phyloP scores from a whole-genome alignment of 169 alveolate genomes.

The Eimeria tenella region DNA sequence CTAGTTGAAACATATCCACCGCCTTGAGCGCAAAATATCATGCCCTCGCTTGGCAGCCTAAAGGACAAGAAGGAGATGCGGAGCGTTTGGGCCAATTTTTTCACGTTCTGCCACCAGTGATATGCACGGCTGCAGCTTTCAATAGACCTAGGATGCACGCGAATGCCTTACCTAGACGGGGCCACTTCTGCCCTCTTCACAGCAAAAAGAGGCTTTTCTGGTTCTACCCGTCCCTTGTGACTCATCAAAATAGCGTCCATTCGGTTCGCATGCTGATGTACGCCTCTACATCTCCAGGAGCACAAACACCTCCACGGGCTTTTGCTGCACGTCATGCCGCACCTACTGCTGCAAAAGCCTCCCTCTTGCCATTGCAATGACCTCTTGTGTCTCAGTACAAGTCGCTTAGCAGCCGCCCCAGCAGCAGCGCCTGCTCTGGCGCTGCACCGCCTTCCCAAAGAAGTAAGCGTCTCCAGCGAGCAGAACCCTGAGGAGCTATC shows the following conservation, averaged over 20 bases:
- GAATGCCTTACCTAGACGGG: constrained; percentile 43
- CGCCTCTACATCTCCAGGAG: constrained; percentile 80
- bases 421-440: constrained; percentile 70
- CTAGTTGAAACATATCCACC: constrained; percentile 25
- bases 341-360: constrained; percentile 87
- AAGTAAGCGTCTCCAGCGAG: constrained; percentile 30
- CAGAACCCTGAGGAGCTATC: constrained; percentile 45
- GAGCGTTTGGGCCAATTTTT: too few species aligned
- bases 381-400: constrained; percentile 81
- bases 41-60: constrained; percentile 56
- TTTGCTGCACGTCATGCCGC: constrained; percentile 85
- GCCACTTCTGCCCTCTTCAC: constrained; percentile 73
- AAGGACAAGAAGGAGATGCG: background rate
- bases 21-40: constrained; percentile 16
- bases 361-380: constrained; percentile 85
- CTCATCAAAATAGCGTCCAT: constrained; percentile 80
- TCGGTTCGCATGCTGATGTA: constrained; percentile 71
- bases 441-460: constrained; percentile 64
- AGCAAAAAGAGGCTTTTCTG: constrained; percentile 75
- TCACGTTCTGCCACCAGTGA: too few species aligned
- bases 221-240: constrained; percentile 70
- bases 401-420: constrained; percentile 58
- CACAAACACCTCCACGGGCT: constrained; percentile 83
- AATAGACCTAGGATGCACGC: too few species aligned
- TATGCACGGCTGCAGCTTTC: too few species aligned